Percentiles rank a stretch among this genome's conserved stretches.
phyloP scores from a whole-genome alignment of 1,284 basidiomycete species.

The Xanthoconium separans region DNA sequence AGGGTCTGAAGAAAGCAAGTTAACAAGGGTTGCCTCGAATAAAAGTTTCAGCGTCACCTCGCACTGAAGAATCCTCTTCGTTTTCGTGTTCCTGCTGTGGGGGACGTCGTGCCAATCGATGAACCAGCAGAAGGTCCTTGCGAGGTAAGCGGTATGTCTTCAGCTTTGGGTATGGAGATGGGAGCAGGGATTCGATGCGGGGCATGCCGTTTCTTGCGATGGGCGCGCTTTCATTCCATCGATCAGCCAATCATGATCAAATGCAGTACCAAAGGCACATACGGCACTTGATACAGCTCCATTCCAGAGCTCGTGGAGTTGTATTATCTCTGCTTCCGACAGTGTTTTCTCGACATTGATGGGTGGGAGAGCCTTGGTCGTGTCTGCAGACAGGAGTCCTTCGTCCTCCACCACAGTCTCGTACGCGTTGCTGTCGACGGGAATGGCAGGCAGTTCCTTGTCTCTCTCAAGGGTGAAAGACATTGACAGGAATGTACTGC shows the following conservation, averaged over 20 bases:
- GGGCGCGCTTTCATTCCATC: slow-evolving; percentile 19
- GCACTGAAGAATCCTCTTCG: slow-evolving; percentile 21
- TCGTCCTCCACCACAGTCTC: neutral
- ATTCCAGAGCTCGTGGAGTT: slow-evolving; percentile 28
- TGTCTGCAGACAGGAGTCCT: neutral
- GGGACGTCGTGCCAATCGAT: slow-evolving; percentile 1
- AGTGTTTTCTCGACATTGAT: slow-evolving; percentile 18
- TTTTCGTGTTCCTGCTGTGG: slow-evolving; percentile 4
- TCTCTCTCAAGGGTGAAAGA: slow-evolving; percentile 5
- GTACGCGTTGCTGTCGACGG: neutral
- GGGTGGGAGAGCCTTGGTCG: slow-evolving; percentile 14
- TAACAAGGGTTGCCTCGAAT: neutral
- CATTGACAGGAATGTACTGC: slow-evolving; percentile 8
- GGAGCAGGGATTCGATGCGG: slow-evolving; percentile 9
- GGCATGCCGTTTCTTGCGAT: slow-evolving; percentile 17
- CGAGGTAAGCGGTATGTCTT: neutral
- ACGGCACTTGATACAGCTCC: slow-evolving; percentile 23
- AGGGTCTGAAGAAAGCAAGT: slow-evolving; percentile 9
- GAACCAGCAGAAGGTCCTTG: neutral
- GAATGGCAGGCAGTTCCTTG: slow-evolving; percentile 24
- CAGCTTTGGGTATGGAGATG: slow-evolving; percentile 10
- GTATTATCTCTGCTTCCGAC: slow-evolving; percentile 19
- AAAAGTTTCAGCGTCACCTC: slow-evolving; percentile 6
- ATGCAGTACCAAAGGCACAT: neutral
- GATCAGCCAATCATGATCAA: neutral